Percentiles rank a stretch among this genome's conserved stretches.
Conservation (phyloP, 306 rosid species). For the Cucumis cinereus region DNA sequence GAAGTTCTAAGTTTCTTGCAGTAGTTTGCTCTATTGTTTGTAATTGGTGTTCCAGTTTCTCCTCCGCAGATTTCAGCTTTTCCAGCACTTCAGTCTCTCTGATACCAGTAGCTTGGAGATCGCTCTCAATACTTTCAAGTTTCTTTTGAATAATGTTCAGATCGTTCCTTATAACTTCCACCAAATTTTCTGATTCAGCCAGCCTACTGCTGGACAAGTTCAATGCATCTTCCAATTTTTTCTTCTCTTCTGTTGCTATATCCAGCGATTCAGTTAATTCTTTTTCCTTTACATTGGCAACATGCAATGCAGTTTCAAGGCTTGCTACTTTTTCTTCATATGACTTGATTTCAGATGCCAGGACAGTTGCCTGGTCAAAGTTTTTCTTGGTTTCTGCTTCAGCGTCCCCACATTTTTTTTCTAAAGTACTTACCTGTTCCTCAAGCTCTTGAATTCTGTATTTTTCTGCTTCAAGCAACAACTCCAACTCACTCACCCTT, state of each 20-base stretch:
- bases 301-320: slow-evolving; percentile 49
- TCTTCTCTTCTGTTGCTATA: slow-evolving; percentile 48
- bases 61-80: slow-evolving; percentile 61
- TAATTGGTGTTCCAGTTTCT: slow-evolving; percentile 38
- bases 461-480: slow-evolving; percentile 74
- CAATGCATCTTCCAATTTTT: slow-evolving; percentile 43
- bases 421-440: slow-evolving; percentile 54
- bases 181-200: slow-evolving; percentile 61
- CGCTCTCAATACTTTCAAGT: slow-evolving; percentile 42
- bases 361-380: slow-evolving; percentile 38
- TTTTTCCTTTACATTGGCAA: slow-evolving; percentile 46
- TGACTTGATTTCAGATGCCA: slow-evolving; percentile 63
- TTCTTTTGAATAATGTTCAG: slow-evolving; percentile 60
- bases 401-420: slow-evolving; percentile 37
- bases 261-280: slow-evolving; percentile 43
- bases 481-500: slow-evolving; percentile 67
- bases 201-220: slow-evolving; percentile 40
- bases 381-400: slow-evolving; percentile 43
- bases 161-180: slow-evolving; percentile 61
- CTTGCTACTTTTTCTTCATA: slow-evolving; percentile 42
- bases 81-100: slow-evolving; percentile 46
- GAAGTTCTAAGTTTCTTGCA: slow-evolving; percentile 53
- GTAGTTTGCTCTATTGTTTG: slow-evolving; percentile 35
- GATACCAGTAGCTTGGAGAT: slow-evolving; percentile 40
- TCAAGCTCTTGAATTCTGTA: slow-evolving; percentile 89